Percentiles rank a stretch among this genome's conserved stretches.
These are phyloP conservation scores for Botryotinia calthae DNA, from an alignment of 2,329 filamentous ascomycete genomes.

Conservation along the genomic window DNA sequence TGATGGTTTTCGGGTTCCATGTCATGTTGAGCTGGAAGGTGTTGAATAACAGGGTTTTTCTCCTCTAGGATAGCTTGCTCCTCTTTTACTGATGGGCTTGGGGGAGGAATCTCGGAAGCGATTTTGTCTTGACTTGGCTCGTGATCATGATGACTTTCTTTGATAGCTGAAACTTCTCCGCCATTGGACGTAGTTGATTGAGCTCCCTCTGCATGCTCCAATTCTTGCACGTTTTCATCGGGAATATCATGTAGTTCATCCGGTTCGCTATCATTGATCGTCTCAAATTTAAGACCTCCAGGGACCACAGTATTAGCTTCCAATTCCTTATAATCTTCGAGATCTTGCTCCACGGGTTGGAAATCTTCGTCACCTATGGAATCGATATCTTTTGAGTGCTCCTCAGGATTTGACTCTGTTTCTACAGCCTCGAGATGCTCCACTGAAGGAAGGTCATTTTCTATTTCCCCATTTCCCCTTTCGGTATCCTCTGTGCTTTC, in stretches of 20 bases:
- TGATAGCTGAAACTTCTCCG: neutral
- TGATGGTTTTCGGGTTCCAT: neutral
- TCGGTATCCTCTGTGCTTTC: neutral
- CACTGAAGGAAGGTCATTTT: neutral
- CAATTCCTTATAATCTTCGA: neutral
- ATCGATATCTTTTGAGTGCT: neutral
- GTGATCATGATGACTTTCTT: neutral
- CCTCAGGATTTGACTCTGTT: neutral
- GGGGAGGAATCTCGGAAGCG: neutral
- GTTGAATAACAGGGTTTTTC: neutral
- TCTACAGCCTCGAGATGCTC: neutral
- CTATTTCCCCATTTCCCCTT: neutral
- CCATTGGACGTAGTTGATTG: neutral
- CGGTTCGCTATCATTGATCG: neutral
- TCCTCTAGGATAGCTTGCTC: neutral
- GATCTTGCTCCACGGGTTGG: neutral
- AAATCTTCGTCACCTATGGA: neutral
- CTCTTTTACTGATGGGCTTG: too few relatives aligned
- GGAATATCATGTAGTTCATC: neutral
- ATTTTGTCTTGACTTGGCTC: neutral
- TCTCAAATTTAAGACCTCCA: neutral
- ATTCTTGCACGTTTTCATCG: neutral
- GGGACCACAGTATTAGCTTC: too few relatives aligned
- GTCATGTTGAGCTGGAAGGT: neutral
- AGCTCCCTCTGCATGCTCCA: neutral